Evolutionary conservation across 1,284 basidiomycete genomes (phyloP).

Genomic region (Ceratobasidium sp.): DNA sequence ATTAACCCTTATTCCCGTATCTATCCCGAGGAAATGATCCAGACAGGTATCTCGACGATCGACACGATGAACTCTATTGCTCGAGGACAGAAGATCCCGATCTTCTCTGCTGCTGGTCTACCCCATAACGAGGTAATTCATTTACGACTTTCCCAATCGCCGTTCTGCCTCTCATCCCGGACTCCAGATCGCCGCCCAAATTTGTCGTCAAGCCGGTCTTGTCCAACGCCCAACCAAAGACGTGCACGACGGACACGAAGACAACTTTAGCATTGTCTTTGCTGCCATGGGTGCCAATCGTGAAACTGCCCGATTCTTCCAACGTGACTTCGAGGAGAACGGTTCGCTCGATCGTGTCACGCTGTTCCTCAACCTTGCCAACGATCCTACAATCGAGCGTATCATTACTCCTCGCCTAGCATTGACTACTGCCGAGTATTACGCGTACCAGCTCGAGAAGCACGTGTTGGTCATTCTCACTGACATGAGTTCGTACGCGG

Average conservation of each 20-base stretch:
- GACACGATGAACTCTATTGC: conserved; percentile 99
- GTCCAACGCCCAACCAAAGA: conserved; percentile 96
- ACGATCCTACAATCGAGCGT: conserved; percentile 99
- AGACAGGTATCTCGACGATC: conserved; percentile 99
- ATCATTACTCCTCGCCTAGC: conserved; percentile 99
- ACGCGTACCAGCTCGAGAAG: conserved; percentile 99
- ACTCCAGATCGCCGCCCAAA: conserved; percentile 96
- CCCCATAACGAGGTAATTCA: conserved; percentile 92
- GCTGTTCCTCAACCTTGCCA: conserved; percentile 98
- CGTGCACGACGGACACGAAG: conserved; percentile 98
- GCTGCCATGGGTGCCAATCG: conserved; percentile 99
- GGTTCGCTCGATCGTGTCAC: conserved; percentile 98
- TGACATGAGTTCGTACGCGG: conserved; percentile 98
- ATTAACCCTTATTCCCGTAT: conserved; percentile 99
- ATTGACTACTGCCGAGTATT: conserved; percentile 98
- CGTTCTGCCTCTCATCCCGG: conserved; percentile 41
- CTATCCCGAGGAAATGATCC: conserved; percentile 99
- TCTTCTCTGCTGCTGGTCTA: conserved; percentile 98
- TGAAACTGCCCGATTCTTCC: conserved; percentile 99
- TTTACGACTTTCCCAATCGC: conserved; percentile 36
- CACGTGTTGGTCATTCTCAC: conserved; percentile 99
- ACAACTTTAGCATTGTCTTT: conserved; percentile 99
- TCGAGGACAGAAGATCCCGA: conserved; percentile 99
- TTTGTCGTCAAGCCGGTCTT: conserved; percentile 98
- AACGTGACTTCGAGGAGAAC: conserved; percentile 99